Percentiles rank a stretch among this genome's conserved stretches.
Conservation (phyloP, 2,329 filamentous ascomycete species). For the Calonectria pauciramosa region DNA sequence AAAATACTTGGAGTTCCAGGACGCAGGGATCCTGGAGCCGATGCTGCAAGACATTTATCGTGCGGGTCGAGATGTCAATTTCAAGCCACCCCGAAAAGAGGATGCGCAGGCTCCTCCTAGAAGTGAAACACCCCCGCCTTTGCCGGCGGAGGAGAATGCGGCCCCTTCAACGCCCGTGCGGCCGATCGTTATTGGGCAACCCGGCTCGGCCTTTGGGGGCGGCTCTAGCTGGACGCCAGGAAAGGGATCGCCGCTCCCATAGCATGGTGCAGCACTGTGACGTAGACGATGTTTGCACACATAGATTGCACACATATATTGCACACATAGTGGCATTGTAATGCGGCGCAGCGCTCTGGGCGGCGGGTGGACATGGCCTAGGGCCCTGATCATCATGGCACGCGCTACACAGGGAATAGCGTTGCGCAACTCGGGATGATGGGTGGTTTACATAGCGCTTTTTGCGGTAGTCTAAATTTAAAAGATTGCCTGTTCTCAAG, state of each 20-base stretch:
- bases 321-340: neutral
- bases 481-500: neutral
- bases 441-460: conserved; percentile 9
- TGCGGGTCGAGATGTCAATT: conserved; percentile 62
- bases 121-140: conserved; percentile 69
- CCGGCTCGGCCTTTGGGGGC: conserved; percentile 55
- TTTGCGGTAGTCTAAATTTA: conserved; percentile 12
- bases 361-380: neutral
- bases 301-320: neutral
- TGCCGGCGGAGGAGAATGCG: conserved; percentile 53
- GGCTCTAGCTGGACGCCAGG: conserved; percentile 61
- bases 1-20: conserved; percentile 90
- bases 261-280: conserved; percentile 15
- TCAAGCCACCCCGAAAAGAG: conserved; percentile 64
- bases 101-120: conserved; percentile 59
- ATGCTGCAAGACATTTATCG: conserved; percentile 91
- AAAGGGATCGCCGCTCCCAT: conserved; percentile 56
- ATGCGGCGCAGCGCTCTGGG: neutral
- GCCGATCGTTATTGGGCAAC: conserved; percentile 51
- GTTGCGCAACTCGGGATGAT: neutral
- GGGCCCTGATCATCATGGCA: neutral
- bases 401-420: neutral
- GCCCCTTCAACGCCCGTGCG: conserved; percentile 63
- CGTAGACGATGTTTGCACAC: neutral
- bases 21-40: conserved; percentile 84